Evolutionary conservation across 495 filamentous ascomycete species (phyloP).

Genomic region (Hyaloscypha hepaticicola): DNA sequence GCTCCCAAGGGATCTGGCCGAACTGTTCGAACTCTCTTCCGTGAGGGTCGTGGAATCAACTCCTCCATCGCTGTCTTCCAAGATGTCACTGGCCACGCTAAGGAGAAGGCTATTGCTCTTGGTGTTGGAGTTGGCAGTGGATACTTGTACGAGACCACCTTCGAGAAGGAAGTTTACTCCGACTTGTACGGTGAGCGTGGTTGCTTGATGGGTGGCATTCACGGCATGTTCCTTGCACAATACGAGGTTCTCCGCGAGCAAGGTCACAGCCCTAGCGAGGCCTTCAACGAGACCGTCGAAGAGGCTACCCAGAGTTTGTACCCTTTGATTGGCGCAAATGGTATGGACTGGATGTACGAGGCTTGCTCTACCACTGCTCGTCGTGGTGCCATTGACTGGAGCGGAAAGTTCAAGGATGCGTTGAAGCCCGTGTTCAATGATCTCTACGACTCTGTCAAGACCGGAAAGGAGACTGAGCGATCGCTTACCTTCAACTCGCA

Average conservation of each 20-base stretch:
- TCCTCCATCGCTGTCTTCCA: slow-evolving; percentile 98
- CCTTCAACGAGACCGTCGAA: slow-evolving; percentile 99
- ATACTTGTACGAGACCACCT: slow-evolving; percentile 99
- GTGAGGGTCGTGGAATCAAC: slow-evolving; percentile 98
- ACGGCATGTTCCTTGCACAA: slow-evolving; percentile 99
- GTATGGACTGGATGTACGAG: slow-evolving; percentile 99
- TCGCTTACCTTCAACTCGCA: slow-evolving; percentile 94
- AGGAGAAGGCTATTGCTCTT: slow-evolving; percentile 96
- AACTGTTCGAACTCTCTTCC: slow-evolving; percentile 96
- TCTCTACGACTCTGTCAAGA: slow-evolving; percentile 86
- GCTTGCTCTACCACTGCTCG: slow-evolving; percentile 98
- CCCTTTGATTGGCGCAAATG: slow-evolving; percentile 91
- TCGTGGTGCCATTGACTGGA: slow-evolving; percentile 99
- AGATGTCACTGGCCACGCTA: slow-evolving; percentile 95
- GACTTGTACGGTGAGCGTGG: slow-evolving; percentile 99
- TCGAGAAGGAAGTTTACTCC: slow-evolving; percentile 99
- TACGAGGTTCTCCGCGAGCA: slow-evolving; percentile 99
- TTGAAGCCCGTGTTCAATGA: slow-evolving; percentile 98
- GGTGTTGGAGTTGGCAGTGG: slow-evolving; percentile 94
- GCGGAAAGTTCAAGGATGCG: slow-evolving; percentile 86
- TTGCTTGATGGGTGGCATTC: slow-evolving; percentile 99
- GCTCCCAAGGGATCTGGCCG: slow-evolving; percentile 98
- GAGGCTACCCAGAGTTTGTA: slow-evolving; percentile 98
- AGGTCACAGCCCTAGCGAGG: slow-evolving; percentile 95
- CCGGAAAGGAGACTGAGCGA: slow-evolving; percentile 88